A percentile compares a stretch with the other conserved stretches of the same genome.
Conservation (phyloP, 2,329 filamentous ascomycete species). For the Colletotrichum neosansevieriae region DNA sequence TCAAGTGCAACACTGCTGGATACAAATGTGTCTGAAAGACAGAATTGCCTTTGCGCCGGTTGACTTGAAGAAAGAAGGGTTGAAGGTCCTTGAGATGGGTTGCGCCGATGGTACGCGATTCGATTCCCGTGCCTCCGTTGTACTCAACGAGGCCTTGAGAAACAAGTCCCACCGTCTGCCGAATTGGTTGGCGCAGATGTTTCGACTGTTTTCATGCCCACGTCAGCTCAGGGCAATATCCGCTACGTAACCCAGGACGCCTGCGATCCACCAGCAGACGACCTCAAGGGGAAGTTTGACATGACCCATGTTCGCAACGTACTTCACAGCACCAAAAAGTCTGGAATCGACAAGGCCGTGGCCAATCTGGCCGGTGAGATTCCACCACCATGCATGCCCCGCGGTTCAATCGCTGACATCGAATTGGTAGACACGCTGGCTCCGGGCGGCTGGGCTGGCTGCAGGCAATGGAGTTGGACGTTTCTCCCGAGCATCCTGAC, state of each 20-base stretch:
- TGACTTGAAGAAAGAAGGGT: conserved; percentile 23
- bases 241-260: conserved; percentile 33
- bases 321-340: no score
- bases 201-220: conserved; percentile 32
- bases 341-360: conserved; percentile 29
- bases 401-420: fast-evolving
- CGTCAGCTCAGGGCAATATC: conserved; percentile 33
- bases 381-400: no score
- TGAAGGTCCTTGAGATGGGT: conserved; percentile 40
- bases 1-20: conserved; percentile 36
- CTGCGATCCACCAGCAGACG: background rate
- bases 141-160: background rate
- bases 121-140: background rate
- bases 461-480: no score
- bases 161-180: conserved; percentile 36
- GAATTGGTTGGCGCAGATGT: conserved; percentile 38
- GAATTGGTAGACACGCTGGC: conserved; percentile 24
- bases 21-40: conserved; percentile 25
- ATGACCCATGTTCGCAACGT: conserved; percentile 35
- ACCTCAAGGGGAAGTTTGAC: conserved; percentile 26
- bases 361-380: conserved; percentile 12
- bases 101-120: conserved; percentile 39
- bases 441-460: no score
- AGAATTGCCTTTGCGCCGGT: conserved; percentile 37
- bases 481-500: no score